These are phyloP conservation scores for Puya raimondii DNA, from an alignment of 176 grass and related monocot genomes.

Conservation along the genomic window DNA sequence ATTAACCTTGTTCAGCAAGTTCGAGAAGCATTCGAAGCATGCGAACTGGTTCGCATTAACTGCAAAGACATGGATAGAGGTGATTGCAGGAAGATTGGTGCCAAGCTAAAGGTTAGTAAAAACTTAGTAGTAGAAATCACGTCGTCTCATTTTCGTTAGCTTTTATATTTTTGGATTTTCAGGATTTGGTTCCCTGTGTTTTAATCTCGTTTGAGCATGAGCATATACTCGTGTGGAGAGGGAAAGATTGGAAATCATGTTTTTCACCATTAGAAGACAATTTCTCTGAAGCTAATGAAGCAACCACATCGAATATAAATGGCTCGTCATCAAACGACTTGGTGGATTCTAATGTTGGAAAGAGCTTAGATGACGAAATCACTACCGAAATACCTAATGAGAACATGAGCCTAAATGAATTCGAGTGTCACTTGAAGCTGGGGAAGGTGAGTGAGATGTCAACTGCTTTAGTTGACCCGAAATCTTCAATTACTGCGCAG, in stretches of 20 bases:
- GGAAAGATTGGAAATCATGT: constrained; percentile 62
- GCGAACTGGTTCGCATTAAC: constrained; percentile 77
- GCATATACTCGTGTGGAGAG: constrained; percentile 94
- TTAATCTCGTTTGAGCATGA: constrained; percentile 85
- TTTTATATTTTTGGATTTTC: constrained; percentile 32
- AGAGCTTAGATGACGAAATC: not conserved
- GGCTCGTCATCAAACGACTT: constrained; percentile 5
- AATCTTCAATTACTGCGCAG: constrained; percentile 1
- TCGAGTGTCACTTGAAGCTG: not conserved
- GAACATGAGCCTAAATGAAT: constrained; percentile 3
- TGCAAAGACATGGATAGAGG: constrained; percentile 72
- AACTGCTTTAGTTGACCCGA: constrained; percentile 3
- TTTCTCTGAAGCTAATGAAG: constrained; percentile 12
- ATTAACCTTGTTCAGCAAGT: constrained; percentile 59
- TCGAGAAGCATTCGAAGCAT: constrained; percentile 87
- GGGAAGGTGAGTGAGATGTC: not conserved
- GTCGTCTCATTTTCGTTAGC: constrained; percentile 23
- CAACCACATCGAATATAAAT: constrained; percentile 10
- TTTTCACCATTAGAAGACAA: constrained; percentile 33
- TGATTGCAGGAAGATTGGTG: constrained; percentile 88
- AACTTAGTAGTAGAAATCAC: constrained; percentile 4
- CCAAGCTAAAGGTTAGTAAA: constrained; percentile 67
- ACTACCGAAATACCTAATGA: not conserved
- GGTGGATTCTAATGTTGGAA: constrained; percentile 2
- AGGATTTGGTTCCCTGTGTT: constrained; percentile 83